Evolutionary conservation across 495 filamentous ascomycete species (phyloP).

Genomic region (Opeltia flavorubescens): DNA sequence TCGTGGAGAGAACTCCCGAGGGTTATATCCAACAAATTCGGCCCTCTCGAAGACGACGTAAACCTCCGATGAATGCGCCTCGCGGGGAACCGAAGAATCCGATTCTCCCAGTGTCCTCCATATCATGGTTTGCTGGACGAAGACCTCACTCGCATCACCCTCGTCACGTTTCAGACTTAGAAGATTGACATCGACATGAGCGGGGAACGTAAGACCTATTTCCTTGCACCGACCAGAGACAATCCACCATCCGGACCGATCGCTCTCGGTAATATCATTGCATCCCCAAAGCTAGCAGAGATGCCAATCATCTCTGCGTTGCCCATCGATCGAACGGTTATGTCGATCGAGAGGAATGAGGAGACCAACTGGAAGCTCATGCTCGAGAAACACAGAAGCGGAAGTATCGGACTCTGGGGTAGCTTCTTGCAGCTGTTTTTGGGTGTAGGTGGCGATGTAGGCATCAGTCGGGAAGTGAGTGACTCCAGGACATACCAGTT

Average conservation of each 20-base stretch:
- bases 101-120: not conserved
- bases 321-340: not conserved
- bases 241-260: conserved; percentile 3
- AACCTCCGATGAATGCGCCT: not conserved
- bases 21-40: not conserved
- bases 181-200: not conserved
- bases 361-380: not conserved
- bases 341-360: not conserved
- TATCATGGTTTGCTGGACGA: not conserved
- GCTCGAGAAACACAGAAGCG: not conserved
- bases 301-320: not conserved
- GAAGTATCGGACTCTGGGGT: conserved; percentile 10
- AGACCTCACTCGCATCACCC: too few species aligned
- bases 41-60: not conserved
- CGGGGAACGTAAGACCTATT: conserved; percentile 3
- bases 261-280: conserved; percentile 7
- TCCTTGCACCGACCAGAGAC: conserved; percentile 2
- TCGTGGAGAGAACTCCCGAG: too few species aligned
- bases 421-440: conserved; percentile 8
- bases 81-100: not conserved
- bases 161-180: too few species aligned
- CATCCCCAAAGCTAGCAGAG: conserved; percentile 1
- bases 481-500: not conserved
- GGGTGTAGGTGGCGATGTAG: conserved; percentile 7
- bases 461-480: not conserved